Evolutionary conservation across 192 early-diverging fungal genomes (phyloP), one percentile per base, ranked within the genome.

Genomic region (Fimicolochytrium jonesii): DNA sequence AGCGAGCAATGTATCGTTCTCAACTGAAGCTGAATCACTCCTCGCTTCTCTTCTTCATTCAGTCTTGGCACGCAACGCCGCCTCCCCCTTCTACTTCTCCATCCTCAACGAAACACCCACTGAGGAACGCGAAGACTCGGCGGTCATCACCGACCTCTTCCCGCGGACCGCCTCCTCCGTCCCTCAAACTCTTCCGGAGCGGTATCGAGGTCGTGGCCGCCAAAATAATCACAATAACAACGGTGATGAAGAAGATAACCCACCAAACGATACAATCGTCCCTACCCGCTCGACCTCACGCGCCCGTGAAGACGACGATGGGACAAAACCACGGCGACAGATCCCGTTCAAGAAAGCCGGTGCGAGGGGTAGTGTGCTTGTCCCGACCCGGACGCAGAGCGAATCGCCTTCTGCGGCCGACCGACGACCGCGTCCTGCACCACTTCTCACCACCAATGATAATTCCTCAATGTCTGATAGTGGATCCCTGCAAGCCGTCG

Each of bases 31-130:
- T n/a, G n/a, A n/a, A n/a, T n/a, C n/a, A n/a, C n/a, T n/a, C n/a
- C n/a, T n/a, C n/a, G n/a, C n/a, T n/a, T n/a, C n/a, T n/a, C n/a
- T n/a, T n/a, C n/a, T n/a, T n/a, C n/a, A 47, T 59, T 18, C 18
- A 59, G 22, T 36, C 57, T 18, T 18, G 28, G 10, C 57, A 39
- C 3, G 46, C 52, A 28, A 59, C 56, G 13, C 46, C 60, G 26
- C n/a, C n/a, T n/a, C n/a, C n/a, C n/a, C n/a, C n/a, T 52, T 53
- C 31, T 49, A 67, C 34, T 49, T 67, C 20, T 67, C 66, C 4
- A 26, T 58, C 10, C 30, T 67, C 23, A 50, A 59, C 20, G 22
- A n/a, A n/a, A n/a, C n/a, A 61, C 47, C 59, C 59, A 20, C 17
- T 18, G 34, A 25, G 34, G 13, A 17, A 18, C 23, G 31, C 30